Conservation (phyloP, 768 basidiomycete species). For the Leccinum fibrillosum region DNA sequence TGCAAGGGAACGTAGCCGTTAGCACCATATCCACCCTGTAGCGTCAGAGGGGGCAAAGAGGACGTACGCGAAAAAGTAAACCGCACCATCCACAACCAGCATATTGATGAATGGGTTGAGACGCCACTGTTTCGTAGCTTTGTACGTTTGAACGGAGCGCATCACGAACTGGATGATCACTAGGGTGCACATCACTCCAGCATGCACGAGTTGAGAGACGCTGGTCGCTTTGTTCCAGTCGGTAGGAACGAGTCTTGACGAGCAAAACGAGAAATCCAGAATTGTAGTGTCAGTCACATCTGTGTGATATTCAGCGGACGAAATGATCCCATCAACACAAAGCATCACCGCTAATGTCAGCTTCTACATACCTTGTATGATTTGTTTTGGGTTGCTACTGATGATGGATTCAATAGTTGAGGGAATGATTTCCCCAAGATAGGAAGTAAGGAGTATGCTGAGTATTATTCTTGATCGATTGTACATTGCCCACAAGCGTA, state of each 20-base stretch:
- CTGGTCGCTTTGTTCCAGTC: not conserved
- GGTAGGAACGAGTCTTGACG: not conserved
- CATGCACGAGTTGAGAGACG: not conserved
- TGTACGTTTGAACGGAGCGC: not conserved
- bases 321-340: not conserved
- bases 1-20: not conserved
- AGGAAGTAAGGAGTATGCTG: not conserved
- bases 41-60: not conserved
- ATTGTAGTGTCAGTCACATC: not conserved
- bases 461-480: not conserved
- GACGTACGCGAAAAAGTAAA: not conserved
- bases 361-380: not conserved
- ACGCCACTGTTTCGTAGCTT: not conserved
- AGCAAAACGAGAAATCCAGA: not conserved
- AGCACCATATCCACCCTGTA: not conserved
- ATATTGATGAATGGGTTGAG: not conserved
- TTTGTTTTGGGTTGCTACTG: not conserved
- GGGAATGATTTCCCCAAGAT: not conserved
- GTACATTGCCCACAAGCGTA: not conserved
- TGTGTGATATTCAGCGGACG: not conserved
- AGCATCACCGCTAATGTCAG: not conserved
- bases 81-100: not conserved
- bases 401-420: not conserved
- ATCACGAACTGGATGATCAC: not conserved
- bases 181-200: not conserved